Base-by-base conservation (phyloP, 106 monocot genomes). In the Iris macrosiphon region DNA sequence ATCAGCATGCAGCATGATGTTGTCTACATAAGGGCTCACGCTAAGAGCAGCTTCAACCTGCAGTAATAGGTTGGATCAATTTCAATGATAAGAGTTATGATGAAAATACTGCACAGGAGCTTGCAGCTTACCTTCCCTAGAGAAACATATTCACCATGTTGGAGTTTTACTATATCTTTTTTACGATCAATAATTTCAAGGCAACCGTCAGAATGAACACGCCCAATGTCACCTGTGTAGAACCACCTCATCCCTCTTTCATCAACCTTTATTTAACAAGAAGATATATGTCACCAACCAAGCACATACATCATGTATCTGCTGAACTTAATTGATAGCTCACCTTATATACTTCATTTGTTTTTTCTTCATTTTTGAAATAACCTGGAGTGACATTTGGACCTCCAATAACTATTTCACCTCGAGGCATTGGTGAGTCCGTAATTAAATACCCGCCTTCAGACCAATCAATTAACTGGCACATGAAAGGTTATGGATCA, bases 141-240 rank as follows among this genome's bases (percentile, higher is more conserved):
- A 15, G 95, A 95, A 17, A 95, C 65, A 57, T 95, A 95, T 95
- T 95, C 95, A 60, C 95, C 95, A 55, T 95, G 89, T 65, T 89
- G 89, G 55, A 95, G 95, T 52, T 95, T 95, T 42, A 95, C 89
- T 69, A 95, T 95, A 61, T 95, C 95, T 19, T 95, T 95, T 46
- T 95, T 95, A 13, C 89, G 76, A 52, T 95, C 95, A 67, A 95
- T 82, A 29, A 95, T 89, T 72, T 95, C 89, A 66, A 56, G 56
- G 41, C 61, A 52, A 28, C 62, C 70, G 52, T 63, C 63, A 29
- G 51, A 18, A 38, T 63, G 76, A 60, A 95, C 74, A 4, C 35
- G 73, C 4, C 95, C 95, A 37, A 95, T 72, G 21, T 95, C 95
- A 34, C 95, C 95, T 53, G 89, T 79, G 66, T 89, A 95, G 60